These are phyloP conservation scores for Trichoderma hamatum DNA, from an alignment of 2,329 filamentous ascomycete species.

Conservation along the genomic window DNA sequence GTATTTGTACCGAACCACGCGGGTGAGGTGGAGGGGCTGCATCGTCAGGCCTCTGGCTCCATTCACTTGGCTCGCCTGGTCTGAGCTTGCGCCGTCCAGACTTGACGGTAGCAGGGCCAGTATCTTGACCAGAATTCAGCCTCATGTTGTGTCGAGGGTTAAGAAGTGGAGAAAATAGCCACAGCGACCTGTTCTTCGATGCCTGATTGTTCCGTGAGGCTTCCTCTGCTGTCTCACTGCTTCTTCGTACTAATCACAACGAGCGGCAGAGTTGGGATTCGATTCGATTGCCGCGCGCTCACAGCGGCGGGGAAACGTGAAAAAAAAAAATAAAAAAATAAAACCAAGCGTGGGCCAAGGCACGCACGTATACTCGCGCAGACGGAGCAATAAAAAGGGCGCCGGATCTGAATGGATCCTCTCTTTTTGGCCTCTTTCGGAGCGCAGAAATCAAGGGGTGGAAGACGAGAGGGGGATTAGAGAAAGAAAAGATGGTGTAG, in stretches of 20 bases:
- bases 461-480: conserved; percentile 11
- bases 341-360: not conserved
- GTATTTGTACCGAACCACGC: conserved; percentile 36
- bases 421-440: not conserved
- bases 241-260: not conserved
- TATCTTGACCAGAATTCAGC: conserved; percentile 39
- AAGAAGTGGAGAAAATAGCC: not conserved
- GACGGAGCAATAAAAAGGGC: conserved; percentile 7
- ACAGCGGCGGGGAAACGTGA: conserved; percentile 7
- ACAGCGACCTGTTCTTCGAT: not conserved
- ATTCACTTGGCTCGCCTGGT: conserved; percentile 28
- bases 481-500: conserved; percentile 21
- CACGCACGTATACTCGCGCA: not conserved
- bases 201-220: not conserved
- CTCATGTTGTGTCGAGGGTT: conserved; percentile 32
- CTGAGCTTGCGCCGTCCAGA: conserved; percentile 36
- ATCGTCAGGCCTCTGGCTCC: conserved; percentile 33
- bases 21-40: conserved; percentile 37
- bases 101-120: conserved; percentile 35
- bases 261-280: conserved; percentile 19
- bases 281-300: conserved; percentile 12
- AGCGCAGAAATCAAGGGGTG: conserved; percentile 8
- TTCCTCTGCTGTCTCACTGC: not conserved
- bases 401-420: not conserved
- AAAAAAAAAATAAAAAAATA: not conserved